A percentile compares a stretch with the other conserved stretches of the same genome.
These are phyloP conservation scores for Candida ficus DNA, from an alignment of 805 yeast genomes.

Conservation along the genomic window DNA sequence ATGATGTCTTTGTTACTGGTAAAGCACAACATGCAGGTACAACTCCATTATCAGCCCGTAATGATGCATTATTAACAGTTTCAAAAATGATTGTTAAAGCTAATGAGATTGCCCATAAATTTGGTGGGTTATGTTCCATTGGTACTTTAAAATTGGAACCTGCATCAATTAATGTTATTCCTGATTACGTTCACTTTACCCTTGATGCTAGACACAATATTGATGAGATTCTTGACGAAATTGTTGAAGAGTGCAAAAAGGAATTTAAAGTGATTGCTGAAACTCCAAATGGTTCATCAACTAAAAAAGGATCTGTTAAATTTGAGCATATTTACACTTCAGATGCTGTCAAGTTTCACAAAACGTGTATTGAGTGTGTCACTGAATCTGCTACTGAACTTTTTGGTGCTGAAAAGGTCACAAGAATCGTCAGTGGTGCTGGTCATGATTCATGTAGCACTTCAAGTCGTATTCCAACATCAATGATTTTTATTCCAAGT, in stretches of 20 bases:
- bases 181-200: conserved; percentile 53
- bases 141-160: conserved; percentile 57
- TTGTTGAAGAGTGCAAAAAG: conserved; percentile 34
- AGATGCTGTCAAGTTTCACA: conserved; percentile 51
- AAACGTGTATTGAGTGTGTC: conserved; percentile 47
- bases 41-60: conserved; percentile 56
- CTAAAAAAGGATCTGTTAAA: conserved; percentile 31
- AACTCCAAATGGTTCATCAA: conserved; percentile 13
- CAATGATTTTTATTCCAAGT: conserved; percentile 72
- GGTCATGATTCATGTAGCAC: conserved; percentile 71
- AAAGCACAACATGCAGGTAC: conserved; percentile 72
- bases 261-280: conserved; percentile 30
- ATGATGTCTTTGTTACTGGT: conserved; percentile 50
- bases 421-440: conserved; percentile 59
- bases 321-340: conserved; percentile 43
- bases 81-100: conserved; percentile 52
- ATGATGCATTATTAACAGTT: conserved; percentile 57
- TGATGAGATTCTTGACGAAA: conserved; percentile 36
- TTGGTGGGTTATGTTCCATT: conserved; percentile 51
- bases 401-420: conserved; percentile 39
- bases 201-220: conserved; percentile 54
- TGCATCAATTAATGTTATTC: conserved; percentile 62
- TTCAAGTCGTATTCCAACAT: conserved; percentile 52
- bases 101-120: conserved; percentile 46
- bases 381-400: conserved; percentile 45